Evolutionary conservation across 1,284 basidiomycete species (phyloP).

Genomic region (Papiliotrema terrestris): DNA sequence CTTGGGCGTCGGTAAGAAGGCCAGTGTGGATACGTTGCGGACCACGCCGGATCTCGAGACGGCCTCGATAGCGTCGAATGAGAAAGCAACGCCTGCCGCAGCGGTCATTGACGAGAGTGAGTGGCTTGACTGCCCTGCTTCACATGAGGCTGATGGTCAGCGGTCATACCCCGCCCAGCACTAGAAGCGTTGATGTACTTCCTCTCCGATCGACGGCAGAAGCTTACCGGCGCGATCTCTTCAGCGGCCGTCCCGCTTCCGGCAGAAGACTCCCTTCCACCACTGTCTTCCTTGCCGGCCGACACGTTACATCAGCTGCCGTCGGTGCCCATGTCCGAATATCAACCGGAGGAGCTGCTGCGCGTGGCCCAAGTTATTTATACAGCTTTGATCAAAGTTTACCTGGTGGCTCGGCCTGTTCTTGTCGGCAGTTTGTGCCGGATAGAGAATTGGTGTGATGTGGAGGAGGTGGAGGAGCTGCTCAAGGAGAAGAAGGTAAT

Average conservation of each 20-base stretch:
- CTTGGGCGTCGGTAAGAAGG: constrained; percentile 29
- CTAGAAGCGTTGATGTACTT: constrained; percentile 53
- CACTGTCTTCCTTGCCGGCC: constrained; percentile 51
- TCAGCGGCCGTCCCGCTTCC: constrained; percentile 67
- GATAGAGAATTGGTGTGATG: constrained; percentile 94
- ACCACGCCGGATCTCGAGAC: constrained; percentile 3
- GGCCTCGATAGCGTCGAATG: not conserved
- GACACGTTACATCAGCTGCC: constrained; percentile 68
- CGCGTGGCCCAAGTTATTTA: constrained; percentile 90
- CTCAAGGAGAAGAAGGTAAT: constrained; percentile 71
- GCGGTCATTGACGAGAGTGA: constrained; percentile 3
- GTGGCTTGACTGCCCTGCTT: not conserved
- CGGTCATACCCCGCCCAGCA: constrained; percentile 34
- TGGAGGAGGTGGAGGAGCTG: constrained; percentile 88
- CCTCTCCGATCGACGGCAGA: constrained; percentile 79
- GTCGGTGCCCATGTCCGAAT: constrained; percentile 62
- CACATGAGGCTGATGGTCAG: not conserved
- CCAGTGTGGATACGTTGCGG: constrained; percentile 37
- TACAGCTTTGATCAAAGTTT: constrained; percentile 92
- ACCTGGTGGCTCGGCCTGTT: constrained; percentile 75
- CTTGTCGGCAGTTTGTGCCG: constrained; percentile 85
- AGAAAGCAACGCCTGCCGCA: not conserved
- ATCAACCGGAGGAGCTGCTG: constrained; percentile 75
- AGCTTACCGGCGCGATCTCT: constrained; percentile 70
- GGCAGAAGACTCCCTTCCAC: constrained; percentile 34